Evolutionary conservation across 768 basidiomycete genomes (phyloP), one percentile per base, ranked within the genome.

Genomic region (Boletus insuetus): DNA sequence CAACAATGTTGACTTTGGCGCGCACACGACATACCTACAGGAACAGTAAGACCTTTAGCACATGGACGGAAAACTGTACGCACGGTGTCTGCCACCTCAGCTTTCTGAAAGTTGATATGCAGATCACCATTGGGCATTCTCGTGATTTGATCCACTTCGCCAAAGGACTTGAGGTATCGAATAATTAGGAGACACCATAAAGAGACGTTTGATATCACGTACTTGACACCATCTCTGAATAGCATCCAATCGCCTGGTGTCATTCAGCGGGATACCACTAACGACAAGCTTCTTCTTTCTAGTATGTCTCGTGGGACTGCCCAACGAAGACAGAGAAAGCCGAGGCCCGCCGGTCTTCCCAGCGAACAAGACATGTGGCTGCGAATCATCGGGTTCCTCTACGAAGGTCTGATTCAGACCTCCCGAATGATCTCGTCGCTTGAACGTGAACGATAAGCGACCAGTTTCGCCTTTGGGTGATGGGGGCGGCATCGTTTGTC

Each of bases 71-170:
- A 51, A 31, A 50, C 10, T 2, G 12, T 48, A 76, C 85, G 26
- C 66, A 90, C 89, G 8, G 86, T 91, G 58, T 91, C 89, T 20
- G 89, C 89, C 11, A 91, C 89, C 54, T 91, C 89, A 47, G 85
- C 78, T 50, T 81, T 82, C 45, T 82, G 79, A 64, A 90, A 91
- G 63, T 86, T 82, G 46, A 91, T 77, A 62, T 89, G 84, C n/a
- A 91, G 71, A 69, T 91, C 89, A 42, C 86, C 86, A 58, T 89
- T 90, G 47, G 85, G 84, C 77, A 86, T 82, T 48, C 88, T 77
- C 37, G 76, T 80, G 64, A 91, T 89, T 58, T 84, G 83, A 60
- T 80, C 83, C 12, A 91, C 70, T 71, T 89, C 87, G 40, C 89
- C 89, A 70, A 91, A 91, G 59, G 77, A 82, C 87, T 89, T 55